Evolutionary conservation across 108 stramenopile genomes (phyloP).

Genomic region (Conticribra weissflogii): DNA sequence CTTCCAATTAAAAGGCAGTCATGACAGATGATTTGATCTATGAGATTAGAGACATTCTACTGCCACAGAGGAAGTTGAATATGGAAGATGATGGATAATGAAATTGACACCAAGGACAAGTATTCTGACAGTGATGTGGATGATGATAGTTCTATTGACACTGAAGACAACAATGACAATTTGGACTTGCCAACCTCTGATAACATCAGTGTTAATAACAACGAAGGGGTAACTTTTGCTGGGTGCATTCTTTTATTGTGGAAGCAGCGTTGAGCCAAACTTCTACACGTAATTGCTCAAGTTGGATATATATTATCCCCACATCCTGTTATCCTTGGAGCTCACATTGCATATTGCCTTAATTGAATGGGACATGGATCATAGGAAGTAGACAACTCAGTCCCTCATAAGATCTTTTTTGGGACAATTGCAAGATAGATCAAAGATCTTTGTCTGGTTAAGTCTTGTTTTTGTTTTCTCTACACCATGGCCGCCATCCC

Average conservation of each 20-base stretch:
- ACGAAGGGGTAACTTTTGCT: too few species aligned
- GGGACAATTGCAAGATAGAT: too few species aligned
- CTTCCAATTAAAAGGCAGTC: background rate
- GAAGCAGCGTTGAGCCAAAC: background rate
- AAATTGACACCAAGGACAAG: too few species aligned
- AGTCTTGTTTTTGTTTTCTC: too few species aligned
- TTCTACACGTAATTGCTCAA: slow-evolving; percentile 6
- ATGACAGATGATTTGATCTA: background rate
- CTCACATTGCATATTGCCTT: too few species aligned
- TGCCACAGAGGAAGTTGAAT: background rate
- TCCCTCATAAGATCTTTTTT: too few species aligned
- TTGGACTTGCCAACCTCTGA: background rate
- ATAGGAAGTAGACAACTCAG: too few species aligned
- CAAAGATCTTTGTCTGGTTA: too few species aligned
- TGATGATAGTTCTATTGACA: background rate
- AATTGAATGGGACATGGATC: too few species aligned
- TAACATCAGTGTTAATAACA: background rate
- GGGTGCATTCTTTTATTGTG: too few species aligned
- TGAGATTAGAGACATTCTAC: background rate
- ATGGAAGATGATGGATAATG: background rate
- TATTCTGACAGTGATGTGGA: slow-evolving; percentile 4
- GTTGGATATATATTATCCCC: slow-evolving; percentile 16
- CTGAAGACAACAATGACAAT: background rate
- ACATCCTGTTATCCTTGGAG: slow-evolving; percentile 7
- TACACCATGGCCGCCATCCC: too few species aligned